These are phyloP conservation scores for Syzygium aqueum DNA, from an alignment of 345 rosid genomes.

Conservation along the genomic window DNA sequence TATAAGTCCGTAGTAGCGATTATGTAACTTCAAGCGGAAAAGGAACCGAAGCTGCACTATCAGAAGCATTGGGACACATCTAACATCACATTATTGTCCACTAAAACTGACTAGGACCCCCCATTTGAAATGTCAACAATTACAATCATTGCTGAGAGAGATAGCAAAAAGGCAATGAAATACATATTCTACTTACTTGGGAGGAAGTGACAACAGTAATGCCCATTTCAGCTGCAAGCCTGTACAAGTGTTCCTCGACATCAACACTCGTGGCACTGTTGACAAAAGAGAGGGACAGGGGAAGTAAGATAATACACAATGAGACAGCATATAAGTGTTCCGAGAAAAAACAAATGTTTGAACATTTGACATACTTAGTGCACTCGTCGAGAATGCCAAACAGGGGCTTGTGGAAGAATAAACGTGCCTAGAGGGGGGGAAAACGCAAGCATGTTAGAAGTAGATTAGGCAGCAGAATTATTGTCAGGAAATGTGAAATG, in stretches of 20 bases:
- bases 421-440: slow-evolving; percentile 54
- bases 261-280: slow-evolving; percentile 92
- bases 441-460: slow-evolving; percentile 8
- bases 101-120: background rate
- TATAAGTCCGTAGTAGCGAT: background rate
- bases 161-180: background rate
- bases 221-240: slow-evolving; percentile 70
- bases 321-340: background rate
- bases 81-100: background rate
- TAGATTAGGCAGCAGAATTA: slow-evolving; percentile 1
- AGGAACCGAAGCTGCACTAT: background rate
- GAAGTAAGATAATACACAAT: background rate
- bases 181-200: slow-evolving; percentile 37
- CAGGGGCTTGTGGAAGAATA: slow-evolving; percentile 87
- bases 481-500: background rate
- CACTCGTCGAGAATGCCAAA: slow-evolving; percentile 97
- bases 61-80: background rate
- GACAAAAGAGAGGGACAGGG: background rate
- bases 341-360: background rate
- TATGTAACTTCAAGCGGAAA: background rate
- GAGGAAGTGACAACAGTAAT: slow-evolving; percentile 92
- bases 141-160: background rate
- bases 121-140: background rate
- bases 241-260: slow-evolving; percentile 92
- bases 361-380: slow-evolving; percentile 57